Evolutionary conservation across 305 asterid genomes (phyloP), one percentile per base, ranked within the genome.

Genomic region (Solanum aculeatissimum): DNA sequence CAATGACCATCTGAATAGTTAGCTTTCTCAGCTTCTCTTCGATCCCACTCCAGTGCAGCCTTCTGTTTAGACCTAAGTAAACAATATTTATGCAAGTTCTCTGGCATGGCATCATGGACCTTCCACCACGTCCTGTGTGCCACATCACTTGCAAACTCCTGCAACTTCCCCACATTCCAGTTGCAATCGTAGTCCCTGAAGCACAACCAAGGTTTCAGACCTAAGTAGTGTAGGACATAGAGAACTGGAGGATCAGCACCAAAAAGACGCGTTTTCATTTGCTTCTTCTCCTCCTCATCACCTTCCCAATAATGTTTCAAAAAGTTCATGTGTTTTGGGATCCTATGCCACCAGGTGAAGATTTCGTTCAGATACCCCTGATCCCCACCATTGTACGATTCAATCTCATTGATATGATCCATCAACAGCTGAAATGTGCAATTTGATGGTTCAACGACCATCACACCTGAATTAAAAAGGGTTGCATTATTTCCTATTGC

Each of bases 341-440:
- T 91, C 45, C 99, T 86, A 75, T 96, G 99, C 99, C 99, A 96
- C 98, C 99, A 94, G 10, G 99, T 93, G 91, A 94, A 96, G 58
- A 96, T 69, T 87, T 96, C 99, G 16, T 96, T 96, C 85, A 96
- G 63, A 83, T 96, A 96, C 4, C 99, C 99, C 85, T 96, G 99
- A 89, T 96, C 98, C 29, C 99, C 99, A 7, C 98, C 99, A 71
- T 96, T 94, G 89, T 94, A 94, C 18, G 98, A 94, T 80, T 92
- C 98, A 13, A 96, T 94, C 87, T 93, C 98, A 53, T 92, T 89
- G 66, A 94, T 96, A 86, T 93, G 97, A 60, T 92, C 98, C 98
- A 96, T 96, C 87, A 96, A 79, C 85, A 94, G 62, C 86, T 92
- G 91, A 66, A 93, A 96, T 2, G 99, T 96, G 90, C 98, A 93